Evolutionary conservation across 192 early-diverging fungal genomes (phyloP).

Genomic region (Pilaira anomala): DNA sequence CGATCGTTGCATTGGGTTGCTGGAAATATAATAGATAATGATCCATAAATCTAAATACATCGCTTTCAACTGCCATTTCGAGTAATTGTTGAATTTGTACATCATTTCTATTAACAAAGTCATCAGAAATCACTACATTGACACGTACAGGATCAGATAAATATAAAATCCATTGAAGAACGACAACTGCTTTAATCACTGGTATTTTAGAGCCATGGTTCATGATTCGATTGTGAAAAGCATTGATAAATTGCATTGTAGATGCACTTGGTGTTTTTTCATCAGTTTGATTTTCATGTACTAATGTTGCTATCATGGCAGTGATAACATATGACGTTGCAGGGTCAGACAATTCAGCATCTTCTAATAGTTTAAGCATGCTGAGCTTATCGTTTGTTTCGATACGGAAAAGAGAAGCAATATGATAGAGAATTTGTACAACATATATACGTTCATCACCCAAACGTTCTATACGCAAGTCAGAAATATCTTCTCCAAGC

Average conservation of each 20-base stretch:
- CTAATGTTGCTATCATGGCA: constrained; percentile 32
- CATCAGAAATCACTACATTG: constrained; percentile 3
- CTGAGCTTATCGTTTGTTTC: constrained; percentile 33
- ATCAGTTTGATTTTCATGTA: neutral
- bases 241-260: constrained; percentile 21
- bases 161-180: constrained; percentile 61
- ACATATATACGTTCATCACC: constrained; percentile 40
- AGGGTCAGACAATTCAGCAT: constrained; percentile 22
- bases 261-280: neutral
- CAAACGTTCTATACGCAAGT: constrained; percentile 39
- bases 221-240: constrained; percentile 17
- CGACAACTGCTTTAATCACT: constrained; percentile 37
- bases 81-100: constrained; percentile 47
- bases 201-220: constrained; percentile 20
- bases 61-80: constrained; percentile 51
- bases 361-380: constrained; percentile 35
- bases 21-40: constrained; percentile 56
- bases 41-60: constrained; percentile 62
- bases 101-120: neutral
- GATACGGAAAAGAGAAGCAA: constrained; percentile 39
- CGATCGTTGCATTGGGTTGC: constrained; percentile 7
- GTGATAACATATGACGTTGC: constrained; percentile 22
- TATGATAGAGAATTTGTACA: constrained; percentile 42
- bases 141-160: constrained; percentile 35
- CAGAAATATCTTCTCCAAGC: constrained; percentile 38